Base-by-base conservation (phyloP, 1,284 basidiomycete genomes). In the Porogramme epimiltina region DNA sequence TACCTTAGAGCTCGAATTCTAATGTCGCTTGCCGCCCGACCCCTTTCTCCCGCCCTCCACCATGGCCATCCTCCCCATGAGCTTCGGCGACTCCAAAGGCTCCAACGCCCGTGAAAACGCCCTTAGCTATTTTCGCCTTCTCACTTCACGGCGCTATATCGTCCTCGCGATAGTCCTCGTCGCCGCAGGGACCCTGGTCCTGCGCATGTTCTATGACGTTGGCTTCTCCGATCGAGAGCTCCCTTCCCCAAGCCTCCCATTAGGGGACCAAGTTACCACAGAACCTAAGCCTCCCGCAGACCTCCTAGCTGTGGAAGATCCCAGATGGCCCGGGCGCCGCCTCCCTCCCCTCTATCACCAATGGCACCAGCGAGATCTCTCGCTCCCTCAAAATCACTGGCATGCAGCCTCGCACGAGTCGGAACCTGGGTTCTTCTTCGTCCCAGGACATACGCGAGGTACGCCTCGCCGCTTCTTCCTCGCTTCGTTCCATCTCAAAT, bases 331-430 rank as follows among this genome's bases (percentile, higher is more conserved):
- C 1, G 54, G 54, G 2, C 3, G n/a, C n/a, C 42, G 39, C 18
- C 50, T 54, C 0, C 58, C 58, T 11, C 58, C 54, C 10, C 44
- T 59, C 6, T 59, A 59, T 40, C n/a, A 40, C 3, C 54, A 54
- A 44, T 56, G 54, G 38, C 58, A 54, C 19, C 23, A 48, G 28
- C 44, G 56, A 15, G 58, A 59, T 39, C 54, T 52, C 22, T 10
- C 20, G 10, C 43, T 59, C 16, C 58, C 54, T 2, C 58, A 59
- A 33, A 54, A 59, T 18, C 52, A 41, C 15, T 59, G 55, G 58
- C 25, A 52, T 23, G 47, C 52, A 16, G 18, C 52, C 2, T 43
- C 50, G 34, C 54, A 56, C 26, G 46, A 47, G 13, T 25, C 24
- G 2, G 58, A 59, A 33, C 55, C 58, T 10, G 54, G 52, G 26